Evolutionary conservation across 192 early-diverging fungal genomes (phyloP).

Genomic region (Gonapodya prolifera): DNA sequence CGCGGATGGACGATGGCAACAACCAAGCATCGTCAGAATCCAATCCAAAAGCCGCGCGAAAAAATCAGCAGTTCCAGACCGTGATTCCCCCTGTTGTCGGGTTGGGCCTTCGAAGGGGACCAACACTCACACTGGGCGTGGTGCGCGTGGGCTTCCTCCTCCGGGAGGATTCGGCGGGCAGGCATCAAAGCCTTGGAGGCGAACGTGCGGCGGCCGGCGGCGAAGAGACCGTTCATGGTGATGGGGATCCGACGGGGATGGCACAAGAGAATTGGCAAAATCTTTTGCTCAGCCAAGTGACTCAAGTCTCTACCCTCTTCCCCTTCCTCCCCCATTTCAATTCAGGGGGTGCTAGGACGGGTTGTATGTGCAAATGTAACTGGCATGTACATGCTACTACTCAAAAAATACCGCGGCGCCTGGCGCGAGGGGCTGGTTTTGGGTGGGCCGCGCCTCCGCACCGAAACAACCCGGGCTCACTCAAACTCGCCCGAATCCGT

Average conservation of each 20-base stretch:
- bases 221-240: not conserved
- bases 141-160: slow-evolving; percentile 1
- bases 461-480: too few relatives aligned
- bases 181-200: not conserved
- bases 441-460: too few relatives aligned
- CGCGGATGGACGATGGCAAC: not conserved
- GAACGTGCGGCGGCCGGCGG: not conserved
- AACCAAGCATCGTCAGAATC: not conserved
- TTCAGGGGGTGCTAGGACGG: too few relatives aligned
- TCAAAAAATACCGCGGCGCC: too few relatives aligned
- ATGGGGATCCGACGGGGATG: not conserved
- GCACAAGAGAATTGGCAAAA: not conserved
- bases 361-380: too few relatives aligned
- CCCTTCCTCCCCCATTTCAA: too few relatives aligned
- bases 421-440: too few relatives aligned
- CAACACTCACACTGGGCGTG: not conserved
- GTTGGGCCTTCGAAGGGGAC: not conserved
- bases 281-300: not conserved
- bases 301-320: too few relatives aligned
- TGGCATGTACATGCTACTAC: too few relatives aligned
- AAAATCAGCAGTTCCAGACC: not conserved
- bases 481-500: slow-evolving; percentile 52
- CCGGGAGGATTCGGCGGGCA: not conserved
- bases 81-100: not conserved
- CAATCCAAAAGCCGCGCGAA: not conserved